phyloP scores from a whole-genome alignment of 164 flowering plant species.

The Tinospora cordifolia region DNA sequence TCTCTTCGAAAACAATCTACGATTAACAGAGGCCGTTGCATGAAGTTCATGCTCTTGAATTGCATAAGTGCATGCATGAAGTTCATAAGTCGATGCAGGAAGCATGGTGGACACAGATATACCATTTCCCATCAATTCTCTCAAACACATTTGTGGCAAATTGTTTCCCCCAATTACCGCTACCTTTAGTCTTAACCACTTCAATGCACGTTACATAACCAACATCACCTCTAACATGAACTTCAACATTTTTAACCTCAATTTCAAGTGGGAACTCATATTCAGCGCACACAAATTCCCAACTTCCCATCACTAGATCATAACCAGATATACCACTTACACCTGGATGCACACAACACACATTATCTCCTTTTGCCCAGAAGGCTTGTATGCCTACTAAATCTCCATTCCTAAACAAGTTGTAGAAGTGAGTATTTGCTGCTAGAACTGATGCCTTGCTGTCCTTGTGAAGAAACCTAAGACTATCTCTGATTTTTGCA shows the following conservation, averaged over 20 bases:
- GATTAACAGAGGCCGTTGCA: too few species aligned
- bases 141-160: constrained; percentile 86
- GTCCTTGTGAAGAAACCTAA: constrained; percentile 58
- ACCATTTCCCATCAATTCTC: constrained; percentile 74
- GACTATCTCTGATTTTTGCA: constrained; percentile 78
- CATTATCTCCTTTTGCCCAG: constrained; percentile 63
- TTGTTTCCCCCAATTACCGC: constrained; percentile 80
- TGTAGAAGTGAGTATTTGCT: constrained; percentile 73
- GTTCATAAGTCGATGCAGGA: constrained; percentile 47
- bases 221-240: constrained; percentile 69
- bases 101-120: constrained; percentile 83
- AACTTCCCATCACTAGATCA: constrained; percentile 79
- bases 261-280: constrained; percentile 78
- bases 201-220: constrained; percentile 81
- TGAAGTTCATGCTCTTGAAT: too few species aligned
- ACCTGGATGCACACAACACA: constrained; percentile 44
- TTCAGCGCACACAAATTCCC: constrained; percentile 83
- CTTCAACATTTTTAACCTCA: constrained; percentile 56
- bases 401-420: constrained; percentile 63
- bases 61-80: neutral
- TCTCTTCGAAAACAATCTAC: too few species aligned
- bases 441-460: constrained; percentile 63
- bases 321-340: constrained; percentile 45
- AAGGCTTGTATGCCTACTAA: constrained; percentile 36
- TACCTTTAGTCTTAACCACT: constrained; percentile 80